phyloP scores from a whole-genome alignment of 2,329 filamentous ascomycete genomes.

The Raffaelea deltoideospora region DNA sequence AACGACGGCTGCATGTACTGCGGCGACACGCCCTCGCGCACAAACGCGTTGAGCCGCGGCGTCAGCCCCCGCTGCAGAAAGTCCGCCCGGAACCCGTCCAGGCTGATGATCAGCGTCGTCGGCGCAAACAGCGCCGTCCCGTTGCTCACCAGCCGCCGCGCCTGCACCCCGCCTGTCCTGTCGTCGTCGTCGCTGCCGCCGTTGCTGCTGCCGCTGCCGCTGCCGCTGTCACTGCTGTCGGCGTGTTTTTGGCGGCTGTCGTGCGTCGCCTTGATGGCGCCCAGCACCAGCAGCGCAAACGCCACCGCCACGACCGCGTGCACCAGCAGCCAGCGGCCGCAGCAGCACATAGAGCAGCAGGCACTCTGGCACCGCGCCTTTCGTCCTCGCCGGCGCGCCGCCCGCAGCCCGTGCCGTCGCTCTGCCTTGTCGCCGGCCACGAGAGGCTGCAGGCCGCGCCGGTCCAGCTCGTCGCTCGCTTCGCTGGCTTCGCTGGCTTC shows the following conservation, averaged over 20 bases:
- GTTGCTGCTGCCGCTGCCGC: background rate
- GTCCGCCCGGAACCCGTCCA: conserved; percentile 92
- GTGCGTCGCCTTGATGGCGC: conserved; percentile 44
- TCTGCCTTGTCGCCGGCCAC: conserved; percentile 24
- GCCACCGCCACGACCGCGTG: conserved; percentile 34
- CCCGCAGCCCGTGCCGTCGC: conserved; percentile 1
- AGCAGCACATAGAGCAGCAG: conserved; percentile 26
- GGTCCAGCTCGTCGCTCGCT: conserved; percentile 34
- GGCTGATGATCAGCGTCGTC: conserved; percentile 83
- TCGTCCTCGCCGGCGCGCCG: conserved; percentile 4
- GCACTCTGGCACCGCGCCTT: conserved; percentile 18
- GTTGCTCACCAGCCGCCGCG: conserved; percentile 42
- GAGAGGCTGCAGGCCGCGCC: conserved; percentile 33
- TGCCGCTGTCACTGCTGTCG: background rate
- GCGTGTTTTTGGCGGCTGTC: conserved; percentile 18
- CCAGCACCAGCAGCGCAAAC: conserved; percentile 38
- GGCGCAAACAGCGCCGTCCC: conserved; percentile 80
- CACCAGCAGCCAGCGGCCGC: conserved; percentile 34
- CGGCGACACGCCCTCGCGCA: conserved; percentile 74
- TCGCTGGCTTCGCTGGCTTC: too few relatives aligned
- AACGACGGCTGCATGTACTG: conserved; percentile 90
- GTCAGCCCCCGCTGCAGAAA: conserved; percentile 76
- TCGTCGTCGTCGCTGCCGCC: too few relatives aligned
- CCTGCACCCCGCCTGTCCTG: conserved; percentile 9
- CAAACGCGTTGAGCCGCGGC: conserved; percentile 62